phyloP scores from a whole-genome alignment of 768 basidiomycete genomes.

The Calvatia gigantea region DNA sequence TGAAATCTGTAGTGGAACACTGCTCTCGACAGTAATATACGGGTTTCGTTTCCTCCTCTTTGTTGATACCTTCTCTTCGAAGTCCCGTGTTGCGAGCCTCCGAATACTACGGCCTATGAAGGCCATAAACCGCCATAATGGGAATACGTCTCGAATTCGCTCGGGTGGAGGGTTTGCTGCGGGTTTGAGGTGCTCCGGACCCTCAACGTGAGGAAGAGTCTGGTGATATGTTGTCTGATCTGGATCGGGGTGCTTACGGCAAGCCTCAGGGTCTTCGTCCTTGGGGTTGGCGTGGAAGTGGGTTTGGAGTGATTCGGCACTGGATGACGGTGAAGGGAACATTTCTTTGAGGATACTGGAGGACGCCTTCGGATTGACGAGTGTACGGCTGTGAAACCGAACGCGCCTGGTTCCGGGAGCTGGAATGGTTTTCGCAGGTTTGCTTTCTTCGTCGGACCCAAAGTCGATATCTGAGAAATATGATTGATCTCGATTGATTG shows the following conservation, averaged over 20 bases:
- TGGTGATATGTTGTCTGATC: not conserved
- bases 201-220: not conserved
- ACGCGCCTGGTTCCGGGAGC: not conserved
- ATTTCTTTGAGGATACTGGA: not conserved
- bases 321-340: not conserved
- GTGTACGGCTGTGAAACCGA: not conserved
- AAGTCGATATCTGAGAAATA: not conserved
- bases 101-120: not conserved
- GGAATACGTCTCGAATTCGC: not conserved
- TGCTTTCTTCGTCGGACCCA: not conserved
- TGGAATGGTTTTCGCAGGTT: not conserved
- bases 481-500: not conserved
- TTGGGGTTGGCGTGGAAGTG: not conserved
- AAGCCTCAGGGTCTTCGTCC: not conserved
- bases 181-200: not conserved
- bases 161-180: constrained; percentile 3
- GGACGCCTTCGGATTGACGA: not conserved
- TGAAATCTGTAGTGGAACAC: not conserved
- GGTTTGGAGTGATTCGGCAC: not conserved
- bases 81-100: not conserved
- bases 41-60: constrained; percentile 3
- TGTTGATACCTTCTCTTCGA: not conserved
- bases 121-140: not conserved
- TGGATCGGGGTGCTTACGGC: not conserved
- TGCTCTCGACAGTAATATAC: not conserved